Base-by-base conservation (phyloP, 2,329 filamentous ascomycete species). In the Eutypa lata region DNA sequence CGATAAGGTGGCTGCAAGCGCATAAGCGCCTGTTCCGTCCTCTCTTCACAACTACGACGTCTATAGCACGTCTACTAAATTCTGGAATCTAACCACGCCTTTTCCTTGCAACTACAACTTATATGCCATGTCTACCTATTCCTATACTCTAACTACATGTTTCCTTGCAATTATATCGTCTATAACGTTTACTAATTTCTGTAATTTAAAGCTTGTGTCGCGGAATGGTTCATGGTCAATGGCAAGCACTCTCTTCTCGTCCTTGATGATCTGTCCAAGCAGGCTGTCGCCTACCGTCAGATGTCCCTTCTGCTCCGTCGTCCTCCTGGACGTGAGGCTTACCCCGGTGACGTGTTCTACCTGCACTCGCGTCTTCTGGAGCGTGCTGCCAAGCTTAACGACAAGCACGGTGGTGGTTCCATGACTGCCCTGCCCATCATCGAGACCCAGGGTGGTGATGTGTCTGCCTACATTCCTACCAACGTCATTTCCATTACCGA, bases 401-500 rank as follows among this genome's bases (percentile, higher is more conserved):
- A 92, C 76, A 93, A 90, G 80, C 90, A 89, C 73, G 91, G 92
- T 72, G 91, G 90, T 79, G 94, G 94, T 74, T 97, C 93, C 67
- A 85, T 97, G 78, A 99, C 94, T 77, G 93, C 94, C 64, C 89
- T 99, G 59, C 94, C 94, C 73, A 76, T 97, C 78, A 97, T 99
- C 75, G 94, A 99, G 86, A 99, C 94, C 75, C 94, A 97, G 85
- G 94, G 94, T 86, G 94, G 94, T 90, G 94, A 99, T 80, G 94
- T 99, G 72, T 97, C 94, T 68, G 94, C 94, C 68, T 99, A 97
- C 80, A 97, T 99, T 86, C 94, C 94, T 70, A 99, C 94, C 81
- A 99, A 97, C 84, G 94, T 97, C 81, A 99, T 99, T 86, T 97
- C 93, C 76, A 99, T 99, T 74, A 99, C 94, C 68, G 94, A 97